Evolutionary conservation across 805 yeast species (phyloP), one percentile per base, ranked within the genome.

Genomic region (Priceomyces melissophilus): DNA sequence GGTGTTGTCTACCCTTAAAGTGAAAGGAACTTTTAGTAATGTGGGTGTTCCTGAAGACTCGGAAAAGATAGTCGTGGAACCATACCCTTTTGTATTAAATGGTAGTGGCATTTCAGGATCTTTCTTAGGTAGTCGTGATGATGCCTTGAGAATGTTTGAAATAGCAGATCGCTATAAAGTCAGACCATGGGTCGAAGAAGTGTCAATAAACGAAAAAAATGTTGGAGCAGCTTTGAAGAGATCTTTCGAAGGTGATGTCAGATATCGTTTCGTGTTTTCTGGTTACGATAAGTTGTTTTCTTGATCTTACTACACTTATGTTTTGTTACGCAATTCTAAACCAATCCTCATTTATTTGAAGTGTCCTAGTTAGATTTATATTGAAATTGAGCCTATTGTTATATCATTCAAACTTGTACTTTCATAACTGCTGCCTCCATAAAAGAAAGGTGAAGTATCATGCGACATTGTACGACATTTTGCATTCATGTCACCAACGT

Each of bases 191-290:
- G 46, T 58, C 38, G 69, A 65, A 53, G 59, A 61, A 39, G 48
- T 68, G 28, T 67, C 67, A 11, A 55, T 69, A 39, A 46, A 53
- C 44, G 67, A 53, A 41, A 56, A 51, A 41, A 64, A 64, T 17
- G 57, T 60, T 34, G 49, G 49, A 15, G 46, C 50, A 35, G 73
- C 65, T 8, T 54, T 69, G 50, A 55, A 54, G 35, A 60, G 63
- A 46, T 57, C 61, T 35, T 57, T 56, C 32, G 44, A 54, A 16
- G 61, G 64, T 35, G 67, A 62, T 14, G 71, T 62, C 37, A 60
- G 61, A 40, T 70, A 65, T 60, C 75, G 88, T 67, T 78, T 76
- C 53, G 82, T 81, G 5, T 63, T 82, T 47, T 72, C 75, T 37
- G 79, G 76, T 15, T 79, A 65, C 57, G 76, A 79, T 50, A 64